These are phyloP conservation scores for Candida glaebosa DNA, from an alignment of 805 yeast species.

Conservation along the genomic window DNA sequence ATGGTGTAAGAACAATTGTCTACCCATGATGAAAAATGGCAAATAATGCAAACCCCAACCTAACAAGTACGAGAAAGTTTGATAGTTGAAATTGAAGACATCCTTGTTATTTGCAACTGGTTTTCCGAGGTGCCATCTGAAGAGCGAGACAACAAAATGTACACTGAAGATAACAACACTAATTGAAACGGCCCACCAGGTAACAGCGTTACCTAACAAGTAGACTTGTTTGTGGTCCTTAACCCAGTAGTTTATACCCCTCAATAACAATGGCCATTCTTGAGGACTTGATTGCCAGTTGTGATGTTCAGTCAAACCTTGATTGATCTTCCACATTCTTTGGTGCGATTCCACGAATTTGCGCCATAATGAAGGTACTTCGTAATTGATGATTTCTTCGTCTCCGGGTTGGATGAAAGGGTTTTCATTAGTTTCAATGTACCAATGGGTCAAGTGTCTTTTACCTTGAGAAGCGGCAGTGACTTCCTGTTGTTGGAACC, in stretches of 20 bases:
- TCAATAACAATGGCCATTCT: conserved; percentile 68
- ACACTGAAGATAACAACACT: conserved; percentile 48
- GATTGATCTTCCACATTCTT: conserved; percentile 76
- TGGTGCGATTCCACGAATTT: conserved; percentile 65
- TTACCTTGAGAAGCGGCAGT: conserved; percentile 73
- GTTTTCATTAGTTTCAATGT: conserved; percentile 67
- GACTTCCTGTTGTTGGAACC: conserved; percentile 80
- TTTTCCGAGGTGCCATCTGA: conserved; percentile 61
- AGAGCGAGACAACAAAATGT: conserved; percentile 43
- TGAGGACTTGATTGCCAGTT: conserved; percentile 67
- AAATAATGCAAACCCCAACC: conserved; percentile 73
- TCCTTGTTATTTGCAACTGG: conserved; percentile 46
- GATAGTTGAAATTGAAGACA: conserved; percentile 62
- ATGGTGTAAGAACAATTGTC: conserved; percentile 92
- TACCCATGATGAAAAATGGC: conserved; percentile 83
- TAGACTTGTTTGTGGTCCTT: conserved; percentile 59
- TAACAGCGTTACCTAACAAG: conserved; percentile 72
- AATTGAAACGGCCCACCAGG: conserved; percentile 71
- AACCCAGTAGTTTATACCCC: conserved; percentile 85
- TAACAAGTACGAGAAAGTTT: conserved; percentile 54
- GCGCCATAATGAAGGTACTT: conserved; percentile 48
- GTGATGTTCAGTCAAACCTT: conserved; percentile 65
- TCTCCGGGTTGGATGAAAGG: conserved; percentile 33
- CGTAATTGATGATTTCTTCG: conserved; percentile 42
- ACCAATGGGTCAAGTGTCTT: conserved; percentile 61